Evolutionary conservation across 1,284 basidiomycete genomes (phyloP), one percentile per base, ranked within the genome.

Genomic region (Thelephora terrestris): DNA sequence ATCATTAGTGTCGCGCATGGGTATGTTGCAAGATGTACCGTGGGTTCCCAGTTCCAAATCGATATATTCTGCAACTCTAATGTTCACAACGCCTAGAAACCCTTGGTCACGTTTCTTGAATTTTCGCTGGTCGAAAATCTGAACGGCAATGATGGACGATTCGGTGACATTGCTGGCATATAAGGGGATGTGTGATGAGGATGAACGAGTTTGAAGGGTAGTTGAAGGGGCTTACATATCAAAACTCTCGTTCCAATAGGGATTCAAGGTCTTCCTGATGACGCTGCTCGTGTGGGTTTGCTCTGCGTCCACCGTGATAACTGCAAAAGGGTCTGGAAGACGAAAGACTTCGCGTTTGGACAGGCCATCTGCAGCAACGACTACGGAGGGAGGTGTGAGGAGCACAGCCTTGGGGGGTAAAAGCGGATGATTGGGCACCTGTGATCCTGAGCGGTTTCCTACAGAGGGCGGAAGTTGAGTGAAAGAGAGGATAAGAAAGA

Each of bases 51-150:
- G 70, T 56, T 93, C 91, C 50, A 91, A 71, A 57, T 90, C 79
- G 46, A 94, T 72, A 17, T 88, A 86, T 61, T 91, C 85, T 47
- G 81, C 68, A 45, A 91, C 87, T 52, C 87, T 79, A 55, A 95
- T 75, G 62, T 93, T 95, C 67, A 93, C 85, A 23, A 95, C 87
- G 50, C 92, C 92, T 40, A 96, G 75, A 58, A 81, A 83, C 56
- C 94, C 95, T 71, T 99, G 95, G 67, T 99, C 94, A 61, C 89
- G 84, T 68, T 89, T 88, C 74, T 86, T 97, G 74, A 96, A 98
- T 71, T 96, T 96, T 65, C 86, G 83, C 69, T 97, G 91, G 72
- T 99, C 95, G 63, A 98, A 98, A 58, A 98, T 87, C 71, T 98
- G 94, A 45, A 98, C 91, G n/a, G 86, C 83, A 53, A 99, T 80